Percentiles rank a stretch among this genome's conserved stretches.
Conservation (phyloP, 2,329 filamentous ascomycete species). For the Ilyonectria sp. region DNA sequence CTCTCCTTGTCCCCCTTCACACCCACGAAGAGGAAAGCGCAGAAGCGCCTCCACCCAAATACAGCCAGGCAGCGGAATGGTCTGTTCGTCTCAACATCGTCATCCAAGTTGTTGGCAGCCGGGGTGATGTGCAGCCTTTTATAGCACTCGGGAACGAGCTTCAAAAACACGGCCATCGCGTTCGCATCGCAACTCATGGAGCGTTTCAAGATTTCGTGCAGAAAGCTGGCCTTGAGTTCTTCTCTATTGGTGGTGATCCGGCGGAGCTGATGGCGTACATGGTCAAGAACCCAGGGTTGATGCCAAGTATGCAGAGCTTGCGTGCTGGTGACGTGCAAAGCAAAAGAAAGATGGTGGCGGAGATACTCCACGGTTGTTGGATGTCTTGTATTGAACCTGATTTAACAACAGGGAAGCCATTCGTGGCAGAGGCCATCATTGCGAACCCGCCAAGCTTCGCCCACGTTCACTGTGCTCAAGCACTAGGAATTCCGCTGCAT, state of each 20-base stretch:
- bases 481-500: conserved; percentile 60
- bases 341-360: conserved; percentile 44
- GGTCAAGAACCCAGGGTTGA: conserved; percentile 50
- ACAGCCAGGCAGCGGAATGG: no score
- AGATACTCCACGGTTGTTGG: conserved; percentile 3
- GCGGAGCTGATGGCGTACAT: conserved; percentile 41
- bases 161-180: conserved; percentile 78
- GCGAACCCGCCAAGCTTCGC: conserved; percentile 34
- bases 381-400: background rate
- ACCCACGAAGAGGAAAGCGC: no score
- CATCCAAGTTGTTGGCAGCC: conserved; percentile 83
- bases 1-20: no score
- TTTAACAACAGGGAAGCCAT: background rate
- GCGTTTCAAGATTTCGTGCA: conserved; percentile 65
- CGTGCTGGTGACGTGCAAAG: conserved; percentile 43
- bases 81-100: conserved; percentile 71
- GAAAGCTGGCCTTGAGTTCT: conserved; percentile 66
- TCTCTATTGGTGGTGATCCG: conserved; percentile 67
- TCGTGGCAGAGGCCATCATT: conserved; percentile 26
- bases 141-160: conserved; percentile 80
- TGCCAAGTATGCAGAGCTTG: conserved; percentile 45
- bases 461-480: conserved; percentile 61
- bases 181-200: conserved; percentile 78
- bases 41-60: no score
- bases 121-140: conserved; percentile 85